Evolutionary conservation across 805 yeast species (phyloP), one percentile per base, ranked within the genome.

Genomic region (Lipomyces japonicus): DNA sequence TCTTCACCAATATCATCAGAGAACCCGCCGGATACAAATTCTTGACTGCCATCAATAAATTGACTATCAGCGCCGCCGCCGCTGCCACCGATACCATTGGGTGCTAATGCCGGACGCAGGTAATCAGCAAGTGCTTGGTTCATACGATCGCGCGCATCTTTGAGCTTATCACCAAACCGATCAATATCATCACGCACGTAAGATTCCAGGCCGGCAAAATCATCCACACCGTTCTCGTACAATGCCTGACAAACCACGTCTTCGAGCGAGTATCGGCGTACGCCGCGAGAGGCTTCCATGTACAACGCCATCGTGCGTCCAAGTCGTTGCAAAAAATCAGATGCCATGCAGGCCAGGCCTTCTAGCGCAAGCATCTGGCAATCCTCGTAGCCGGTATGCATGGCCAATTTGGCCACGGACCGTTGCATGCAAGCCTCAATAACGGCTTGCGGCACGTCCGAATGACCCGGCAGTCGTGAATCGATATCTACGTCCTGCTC

Each of bases 1-100:
- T 93, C 99, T 61, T 91, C 98, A 4, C 97, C 98, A 34, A 93
- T 71, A 53, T 90, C 96, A 61, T 79, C 84, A 1, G 96, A 84
- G 66, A 93, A 93, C 62, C 90, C 97, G 50, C 99, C 99, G 26
- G 93, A 85, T 58, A 91, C 69, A 65, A 90, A 93, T 67, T 91
- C 96, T 57, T 93, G 97, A 61, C 95, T 84, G 62, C 88, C 86
- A 64, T 95, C 98, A 34, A 73, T 80, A 66, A 93, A 93, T 57
- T 81, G 84, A 46, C 78, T 76, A 63, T 90, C 97, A 53, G 84
- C 88, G 60, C 82, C 84, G 49, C 78, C 71, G 3, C 81, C 79
- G n/a, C n/a, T n/a, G n/a, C n/a, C n/a, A n/a, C n/a, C n/a, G 7
- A 6, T 34, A 39, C 63, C 64, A 21, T 52, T 48, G 28, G 64